phyloP scores from a whole-genome alignment of 331 rosid species.

The Saraca asoca region DNA sequence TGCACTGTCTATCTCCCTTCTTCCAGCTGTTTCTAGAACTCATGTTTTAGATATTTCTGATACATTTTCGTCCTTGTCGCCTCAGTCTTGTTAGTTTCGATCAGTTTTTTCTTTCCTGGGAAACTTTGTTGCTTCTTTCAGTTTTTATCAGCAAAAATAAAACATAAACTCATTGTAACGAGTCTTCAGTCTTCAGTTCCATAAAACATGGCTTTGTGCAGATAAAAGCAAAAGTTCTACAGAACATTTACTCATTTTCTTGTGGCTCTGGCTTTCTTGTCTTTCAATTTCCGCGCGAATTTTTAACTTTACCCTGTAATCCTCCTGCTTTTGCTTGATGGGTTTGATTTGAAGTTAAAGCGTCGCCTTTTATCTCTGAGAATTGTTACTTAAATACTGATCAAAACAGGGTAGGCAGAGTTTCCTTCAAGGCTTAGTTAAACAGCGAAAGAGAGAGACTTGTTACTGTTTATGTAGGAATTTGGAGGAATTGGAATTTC shows the following conservation, averaged over 20 bases:
- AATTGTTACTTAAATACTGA: constrained; percentile 35
- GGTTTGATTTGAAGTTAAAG: constrained; percentile 45
- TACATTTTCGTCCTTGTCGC: constrained; percentile 6
- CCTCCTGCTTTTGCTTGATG: constrained; percentile 23
- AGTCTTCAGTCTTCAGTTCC: constrained; percentile 24
- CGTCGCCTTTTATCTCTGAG: constrained; percentile 28
- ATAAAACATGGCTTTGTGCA: constrained; percentile 14
- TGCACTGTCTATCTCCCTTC: constrained; percentile 5
- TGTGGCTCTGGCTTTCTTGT: not conserved
- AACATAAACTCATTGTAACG: constrained; percentile 1
- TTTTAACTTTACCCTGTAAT: not conserved
- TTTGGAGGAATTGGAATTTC: constrained; percentile 29
- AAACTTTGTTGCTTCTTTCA: not conserved
- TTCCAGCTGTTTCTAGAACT: constrained; percentile 31
- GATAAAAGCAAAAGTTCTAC: not conserved
- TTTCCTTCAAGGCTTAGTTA: constrained; percentile 56
- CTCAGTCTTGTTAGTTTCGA: constrained; percentile 1
- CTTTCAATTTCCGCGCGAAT: constrained; percentile 17
- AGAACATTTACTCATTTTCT: constrained; percentile 1
- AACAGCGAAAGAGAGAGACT: constrained; percentile 7
- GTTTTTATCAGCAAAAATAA: constrained; percentile 12
- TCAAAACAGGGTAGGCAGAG: constrained; percentile 41
- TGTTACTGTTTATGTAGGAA: constrained; percentile 26
- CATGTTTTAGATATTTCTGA: constrained; percentile 28
- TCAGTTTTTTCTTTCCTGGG: constrained; percentile 34